Base-by-base conservation (phyloP, 2,329 filamentous ascomycete genomes). In the Aspergillus sp. region DNA sequence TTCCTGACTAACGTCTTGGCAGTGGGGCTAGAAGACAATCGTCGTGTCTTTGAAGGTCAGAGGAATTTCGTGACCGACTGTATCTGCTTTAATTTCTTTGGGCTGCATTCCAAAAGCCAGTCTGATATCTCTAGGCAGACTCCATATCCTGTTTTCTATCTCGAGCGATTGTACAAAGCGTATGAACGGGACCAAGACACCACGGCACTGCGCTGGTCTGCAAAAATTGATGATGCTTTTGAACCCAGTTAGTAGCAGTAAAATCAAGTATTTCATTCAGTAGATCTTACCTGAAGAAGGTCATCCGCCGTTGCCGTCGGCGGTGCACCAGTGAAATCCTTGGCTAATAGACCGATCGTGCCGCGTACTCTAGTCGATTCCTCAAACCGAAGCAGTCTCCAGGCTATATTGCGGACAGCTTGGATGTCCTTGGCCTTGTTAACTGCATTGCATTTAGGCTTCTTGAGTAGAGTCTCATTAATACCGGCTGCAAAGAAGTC, bases 161-260 rank as follows among this genome's bases (percentile, higher is more conserved):
- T n/a, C n/a, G n/a, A n/a, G n/a, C n/a, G n/a, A n/a, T n/a, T n/a
- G n/a, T n/a, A n/a, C n/a, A n/a, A n/a, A n/a, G n/a, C n/a, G n/a
- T n/a, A n/a, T n/a, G n/a, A 79, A n/a, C n/a, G n/a, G 64, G 43
- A 6, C 46, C 34, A 8, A 51, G 46, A 43, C 46, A 51, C 48
- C 48, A 51, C 28, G 38, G 10, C 26, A 46, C 43, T 4, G 43
- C 38, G 27, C 43, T 45, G 7, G 48, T 39, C 10, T 12, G 42
- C 7, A 51, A 34, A 30, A 51, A 45, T 2, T n/a, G n/a, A n/a
- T 45, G 40, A 44, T 51, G 48, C 48, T 49, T 41, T 12, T 5
- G 10, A 33, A 33, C 10, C 10, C 26, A 4, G 29, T 34, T n/a
- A n/a, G n/a, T 30, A 19, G 12, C 30, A 30, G 10, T 8, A n/a